These are phyloP conservation scores for Ensete ventricosum DNA, from an alignment of 176 grass and related monocot genomes.

Conservation along the genomic window DNA sequence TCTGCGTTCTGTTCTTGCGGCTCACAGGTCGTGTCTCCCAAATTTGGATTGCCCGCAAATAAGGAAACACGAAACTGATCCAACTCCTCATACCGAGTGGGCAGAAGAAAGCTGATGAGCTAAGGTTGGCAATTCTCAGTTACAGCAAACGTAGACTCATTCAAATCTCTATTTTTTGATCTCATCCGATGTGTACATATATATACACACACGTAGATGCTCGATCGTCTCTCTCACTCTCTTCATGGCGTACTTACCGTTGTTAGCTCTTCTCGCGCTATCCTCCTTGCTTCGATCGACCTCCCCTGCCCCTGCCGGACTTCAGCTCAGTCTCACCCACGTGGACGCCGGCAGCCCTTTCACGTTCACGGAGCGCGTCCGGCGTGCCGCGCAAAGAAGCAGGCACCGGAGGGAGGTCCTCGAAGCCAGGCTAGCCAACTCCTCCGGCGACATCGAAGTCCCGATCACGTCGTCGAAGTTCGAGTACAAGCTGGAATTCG, in stretches of 20 bases:
- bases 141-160: too few relatives aligned
- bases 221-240: too few relatives aligned
- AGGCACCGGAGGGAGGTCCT: conserved; percentile 50
- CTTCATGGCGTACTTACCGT: neutral
- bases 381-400: conserved; percentile 54
- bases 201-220: too few relatives aligned
- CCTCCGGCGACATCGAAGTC: conserved; percentile 26
- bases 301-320: conserved; percentile 6
- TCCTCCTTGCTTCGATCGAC: neutral
- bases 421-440: conserved; percentile 30
- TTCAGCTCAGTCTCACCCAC: conserved; percentile 53
- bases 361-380: conserved; percentile 46
- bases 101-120: too few relatives aligned
- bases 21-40: too few relatives aligned
- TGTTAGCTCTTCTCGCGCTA: neutral
- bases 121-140: too few relatives aligned
- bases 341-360: conserved; percentile 66
- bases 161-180: too few relatives aligned
- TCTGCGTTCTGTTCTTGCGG: too few relatives aligned
- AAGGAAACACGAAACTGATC: too few relatives aligned
- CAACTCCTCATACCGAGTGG: too few relatives aligned
- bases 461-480: conserved; percentile 41
- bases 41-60: too few relatives aligned
- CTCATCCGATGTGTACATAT: too few relatives aligned
- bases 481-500: conserved; percentile 60